Evolutionary conservation across 192 early-diverging fungal species (phyloP), one percentile per base, ranked within the genome.

Genomic region (Spizellomyces punctatus): DNA sequence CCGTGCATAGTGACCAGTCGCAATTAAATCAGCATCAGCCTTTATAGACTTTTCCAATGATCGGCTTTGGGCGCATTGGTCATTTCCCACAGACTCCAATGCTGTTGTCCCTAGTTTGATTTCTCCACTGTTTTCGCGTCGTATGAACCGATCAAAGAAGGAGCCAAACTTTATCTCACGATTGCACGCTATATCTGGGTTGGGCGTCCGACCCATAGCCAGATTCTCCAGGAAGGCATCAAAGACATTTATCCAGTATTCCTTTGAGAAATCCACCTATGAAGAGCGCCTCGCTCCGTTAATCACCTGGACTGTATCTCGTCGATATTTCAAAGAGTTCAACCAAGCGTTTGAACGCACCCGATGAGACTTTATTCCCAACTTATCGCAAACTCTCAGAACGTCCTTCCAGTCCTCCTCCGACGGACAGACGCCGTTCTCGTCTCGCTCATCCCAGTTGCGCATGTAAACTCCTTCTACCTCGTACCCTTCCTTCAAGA

Each of bases 191-290:
- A 99, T 79, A 73, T 99, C 96, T 9, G 96, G 96, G 62, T 99
- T 99, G 6, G 96, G 95, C 0, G 95, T 98, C 17, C 80, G 17
- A 0, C 94, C 93, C 5, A 58, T 54, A 5, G 82, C 80, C 65
- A 95, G 91, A 10, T 86, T 91, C 1, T 88, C 82, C 0, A 97
- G 73, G n/a, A 91, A 89, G 4, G 82, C 76, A n/a, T 89, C 81
- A 81, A 99, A 99, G 6, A 97, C 95, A 17, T 83, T 64, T 19
- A 82, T 89, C 95, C 96, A 99, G 78, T 99, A 99, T 71, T 95
- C 89, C 58, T 91, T 92, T 5, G 89, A 87, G 64, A 96, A 89
- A 57, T 95, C 88, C 10, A 96, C 77, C 76, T 86, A n/a, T 67
- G 19, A 17, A 9, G n/a, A 8, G 27, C 27, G 27, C 27, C 27